Conservation (phyloP, 495 filamentous ascomycete genomes). For the Apiosordaria backusii region DNA sequence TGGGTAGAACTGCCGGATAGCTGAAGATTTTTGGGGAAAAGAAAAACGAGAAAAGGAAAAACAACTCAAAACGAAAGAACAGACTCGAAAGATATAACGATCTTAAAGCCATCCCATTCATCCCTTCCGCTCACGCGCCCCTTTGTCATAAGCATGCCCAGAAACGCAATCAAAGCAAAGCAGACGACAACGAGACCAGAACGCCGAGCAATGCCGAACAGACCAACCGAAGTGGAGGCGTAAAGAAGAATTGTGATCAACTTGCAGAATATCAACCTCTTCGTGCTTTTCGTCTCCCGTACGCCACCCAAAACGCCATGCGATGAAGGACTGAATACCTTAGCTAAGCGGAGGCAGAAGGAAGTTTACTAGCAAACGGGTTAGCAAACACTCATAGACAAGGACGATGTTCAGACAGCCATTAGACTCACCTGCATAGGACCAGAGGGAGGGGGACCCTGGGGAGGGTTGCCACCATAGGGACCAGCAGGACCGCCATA, state of each 20-base stretch:
- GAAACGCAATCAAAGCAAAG: constrained; percentile 9
- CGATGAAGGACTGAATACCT: constrained; percentile 16
- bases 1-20: neutral
- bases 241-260: constrained; percentile 5
- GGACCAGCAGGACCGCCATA: constrained; percentile 26
- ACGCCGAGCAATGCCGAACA: constrained; percentile 23
- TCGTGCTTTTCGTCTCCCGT: constrained; percentile 9
- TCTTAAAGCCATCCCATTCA: constrained; percentile 12
- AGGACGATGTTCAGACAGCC: neutral
- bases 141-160: constrained; percentile 10
- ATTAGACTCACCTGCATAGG: constrained; percentile 27
- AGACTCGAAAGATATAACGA: neutral
- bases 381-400: neutral
- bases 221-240: constrained; percentile 12
- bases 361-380: constrained; percentile 13
- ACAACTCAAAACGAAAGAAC: constrained; percentile 4
- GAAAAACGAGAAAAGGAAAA: constrained; percentile 5
- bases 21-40: neutral
- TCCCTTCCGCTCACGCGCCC: constrained; percentile 17
- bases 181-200: constrained; percentile 11
- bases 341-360: constrained; percentile 5
- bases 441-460: constrained; percentile 29
- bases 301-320: constrained; percentile 19
- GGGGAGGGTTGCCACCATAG: constrained; percentile 28
- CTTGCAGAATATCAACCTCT: constrained; percentile 13